Percentiles rank a stretch among this genome's conserved stretches.
Conservation (phyloP, 2,329 filamentous ascomycete genomes). For the Penicillium sp. region DNA sequence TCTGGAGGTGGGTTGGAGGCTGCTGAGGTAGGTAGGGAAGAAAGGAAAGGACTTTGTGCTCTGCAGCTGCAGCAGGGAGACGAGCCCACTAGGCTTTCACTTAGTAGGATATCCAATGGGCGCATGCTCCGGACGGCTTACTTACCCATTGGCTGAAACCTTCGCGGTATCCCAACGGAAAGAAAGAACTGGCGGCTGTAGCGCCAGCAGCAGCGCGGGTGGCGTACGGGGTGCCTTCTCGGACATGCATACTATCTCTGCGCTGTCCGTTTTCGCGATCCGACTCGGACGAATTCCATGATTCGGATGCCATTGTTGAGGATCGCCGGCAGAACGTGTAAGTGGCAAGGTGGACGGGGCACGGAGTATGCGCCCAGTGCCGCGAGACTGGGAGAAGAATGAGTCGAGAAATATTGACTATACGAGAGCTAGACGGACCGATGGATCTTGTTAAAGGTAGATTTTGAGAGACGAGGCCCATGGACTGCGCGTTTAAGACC, state of each 20-base stretch:
- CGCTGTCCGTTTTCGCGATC: constrained; percentile 24
- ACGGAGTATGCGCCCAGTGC: neutral
- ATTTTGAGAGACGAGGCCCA: constrained; percentile 13
- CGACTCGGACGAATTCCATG: constrained; percentile 31
- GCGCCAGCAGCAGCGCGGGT: constrained; percentile 28
- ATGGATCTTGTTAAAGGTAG: constrained; percentile 6
- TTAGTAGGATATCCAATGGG: constrained; percentile 13
- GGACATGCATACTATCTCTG: constrained; percentile 13
- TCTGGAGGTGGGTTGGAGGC: constrained; percentile 65
- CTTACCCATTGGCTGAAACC: constrained; percentile 86
- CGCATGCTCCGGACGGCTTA: constrained; percentile 41
- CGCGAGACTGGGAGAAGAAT: neutral
- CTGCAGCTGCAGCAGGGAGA: constrained; percentile 74
- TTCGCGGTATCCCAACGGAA: constrained; percentile 87
- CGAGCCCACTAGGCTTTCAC: constrained; percentile 66
- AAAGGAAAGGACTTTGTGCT: constrained; percentile 80
- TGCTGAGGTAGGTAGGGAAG: constrained; percentile 70
- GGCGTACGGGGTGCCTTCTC: constrained; percentile 29
- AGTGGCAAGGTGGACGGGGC: constrained; percentile 12
- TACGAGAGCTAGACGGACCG: constrained; percentile 3
- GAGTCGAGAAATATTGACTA: neutral
- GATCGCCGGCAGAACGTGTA: constrained; percentile 17
- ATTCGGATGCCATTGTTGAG: constrained; percentile 37
- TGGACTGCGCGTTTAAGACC: constrained; percentile 7
- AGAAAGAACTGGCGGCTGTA: constrained; percentile 44